These are phyloP conservation scores for Plasmodium inui DNA, from an alignment of 169 alveolate genomes.

Conservation along the genomic window DNA sequence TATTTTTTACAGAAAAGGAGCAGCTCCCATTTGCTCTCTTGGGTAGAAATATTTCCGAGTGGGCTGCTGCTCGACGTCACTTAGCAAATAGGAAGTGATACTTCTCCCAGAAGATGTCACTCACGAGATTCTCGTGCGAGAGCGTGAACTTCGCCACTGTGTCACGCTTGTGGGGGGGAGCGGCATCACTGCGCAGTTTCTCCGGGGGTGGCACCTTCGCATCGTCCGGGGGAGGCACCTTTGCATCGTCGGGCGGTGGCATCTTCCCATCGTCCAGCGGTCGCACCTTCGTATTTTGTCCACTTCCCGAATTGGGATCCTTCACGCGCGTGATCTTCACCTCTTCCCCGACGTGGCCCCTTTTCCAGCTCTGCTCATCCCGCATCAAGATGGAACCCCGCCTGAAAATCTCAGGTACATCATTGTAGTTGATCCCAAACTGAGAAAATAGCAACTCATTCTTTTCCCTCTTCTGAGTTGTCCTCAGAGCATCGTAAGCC, in stretches of 20 bases:
- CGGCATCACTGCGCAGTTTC: background rate
- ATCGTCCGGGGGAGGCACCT: too few species aligned
- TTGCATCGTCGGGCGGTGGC: too few species aligned
- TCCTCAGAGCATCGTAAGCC: conserved; percentile 82
- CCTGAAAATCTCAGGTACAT: conserved; percentile 81
- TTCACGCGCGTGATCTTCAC: background rate
- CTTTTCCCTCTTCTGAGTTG: conserved; percentile 90
- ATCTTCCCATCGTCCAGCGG: too few species aligned
- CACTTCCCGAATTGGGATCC: too few species aligned
- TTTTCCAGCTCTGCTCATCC: background rate
- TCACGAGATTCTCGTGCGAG: conserved; percentile 51
- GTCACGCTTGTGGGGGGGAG: background rate
- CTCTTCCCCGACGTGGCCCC: background rate
- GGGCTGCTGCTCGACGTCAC: background rate
- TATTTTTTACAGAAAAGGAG: background rate
- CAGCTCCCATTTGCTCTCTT: background rate
- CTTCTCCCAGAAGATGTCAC: conserved; percentile 59
- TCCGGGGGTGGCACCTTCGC: background rate
- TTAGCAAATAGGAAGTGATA: conserved; percentile 10
- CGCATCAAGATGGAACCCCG: conserved; percentile 31
- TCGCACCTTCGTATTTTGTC: too few species aligned
- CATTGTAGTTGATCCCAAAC: conserved; percentile 93
- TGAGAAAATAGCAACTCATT: conserved; percentile 91
- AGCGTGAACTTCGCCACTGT: background rate
- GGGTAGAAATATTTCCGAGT: background rate